Evolutionary conservation across 345 rosid species (phyloP).

Genomic region (Eucalyptus camaldulensis): DNA sequence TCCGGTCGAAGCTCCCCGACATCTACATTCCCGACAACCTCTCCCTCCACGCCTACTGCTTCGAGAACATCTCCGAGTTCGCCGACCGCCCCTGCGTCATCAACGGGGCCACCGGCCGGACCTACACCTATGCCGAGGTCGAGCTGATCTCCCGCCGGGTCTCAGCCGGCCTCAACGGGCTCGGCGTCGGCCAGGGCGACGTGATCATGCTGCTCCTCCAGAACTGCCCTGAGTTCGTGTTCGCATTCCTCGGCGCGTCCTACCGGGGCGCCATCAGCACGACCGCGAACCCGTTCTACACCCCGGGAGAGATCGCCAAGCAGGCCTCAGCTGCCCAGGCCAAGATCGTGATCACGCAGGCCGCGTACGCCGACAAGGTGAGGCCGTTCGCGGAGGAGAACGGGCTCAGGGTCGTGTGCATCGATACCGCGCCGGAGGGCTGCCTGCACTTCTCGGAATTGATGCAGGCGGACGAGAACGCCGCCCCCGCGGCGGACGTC

Average conservation of each 20-base stretch:
- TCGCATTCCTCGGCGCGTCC: constrained; percentile 72
- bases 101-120: constrained; percentile 50
- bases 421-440: constrained; percentile 28
- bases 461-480: constrained; percentile 24
- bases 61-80: constrained; percentile 36
- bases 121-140: constrained; percentile 61
- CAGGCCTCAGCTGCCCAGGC: constrained; percentile 52
- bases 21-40: constrained; percentile 64
- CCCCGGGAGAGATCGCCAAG: constrained; percentile 59
- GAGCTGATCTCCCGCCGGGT: constrained; percentile 45
- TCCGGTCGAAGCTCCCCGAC: constrained; percentile 72
- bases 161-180: constrained; percentile 38
- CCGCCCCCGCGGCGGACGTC: constrained; percentile 20
- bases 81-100: constrained; percentile 53
- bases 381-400: constrained; percentile 15
- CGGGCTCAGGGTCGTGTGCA: constrained; percentile 17
- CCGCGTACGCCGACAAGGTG: constrained; percentile 41
- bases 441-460: constrained; percentile 62
- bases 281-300: constrained; percentile 77
- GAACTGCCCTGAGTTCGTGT: constrained; percentile 60
- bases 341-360: constrained; percentile 49
- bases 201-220: constrained; percentile 74
- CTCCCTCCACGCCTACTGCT: constrained; percentile 49
- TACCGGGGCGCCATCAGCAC: constrained; percentile 53
- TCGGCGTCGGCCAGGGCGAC: constrained; percentile 47